Base-by-base conservation (phyloP, 164 flowering plant genomes). In the Chimonanthus praecox region DNA sequence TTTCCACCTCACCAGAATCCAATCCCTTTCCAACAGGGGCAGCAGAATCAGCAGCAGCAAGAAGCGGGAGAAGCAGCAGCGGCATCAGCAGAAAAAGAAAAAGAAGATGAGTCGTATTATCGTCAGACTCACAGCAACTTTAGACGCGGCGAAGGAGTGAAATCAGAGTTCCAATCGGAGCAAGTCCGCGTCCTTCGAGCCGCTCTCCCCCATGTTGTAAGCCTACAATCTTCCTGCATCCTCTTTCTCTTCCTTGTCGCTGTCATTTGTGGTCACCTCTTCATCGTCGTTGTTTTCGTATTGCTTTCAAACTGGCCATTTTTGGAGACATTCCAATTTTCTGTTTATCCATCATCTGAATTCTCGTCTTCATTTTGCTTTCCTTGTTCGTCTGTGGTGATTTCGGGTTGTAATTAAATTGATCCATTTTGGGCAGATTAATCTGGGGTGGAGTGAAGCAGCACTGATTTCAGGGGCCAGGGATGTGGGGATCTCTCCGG, bases 381-480 rank as follows among this genome's bases (percentile, higher is more conserved):
- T 71, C 66, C 4, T 33, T 33, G 33, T 33, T 33, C 33, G 33
- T 33, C 33, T 33, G 33, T 33, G 33, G 33, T 33, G 33, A 33
- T 33, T 33, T 33, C 33, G 33, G 33, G 33, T 33, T 33, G 33
- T 33, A 33, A 33, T 33, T 0, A 33, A 33, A 33, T 33, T 33
- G 33, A 33, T 33, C 33, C 33, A 13, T 18, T 67, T 44, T 70
- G 75, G 46, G 72, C 86, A 95, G 98, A 46, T 68, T 21, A 85
- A 78, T 71, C 81, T 92, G 82, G 99, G 99, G 69, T 94, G 99
- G 99, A 83, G 80, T 67, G 97, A 92, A 74, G 87, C 86, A 13
- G 97, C 98, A 0, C 83, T 96, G 93, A 84, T 94, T 78, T 87
- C 92, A 5, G 99, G 98, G 67, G 98, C 99, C 1, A 89, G 85